phyloP scores from a whole-genome alignment of 2,329 filamentous ascomycete species.

The Sporothrix humicola region DNA sequence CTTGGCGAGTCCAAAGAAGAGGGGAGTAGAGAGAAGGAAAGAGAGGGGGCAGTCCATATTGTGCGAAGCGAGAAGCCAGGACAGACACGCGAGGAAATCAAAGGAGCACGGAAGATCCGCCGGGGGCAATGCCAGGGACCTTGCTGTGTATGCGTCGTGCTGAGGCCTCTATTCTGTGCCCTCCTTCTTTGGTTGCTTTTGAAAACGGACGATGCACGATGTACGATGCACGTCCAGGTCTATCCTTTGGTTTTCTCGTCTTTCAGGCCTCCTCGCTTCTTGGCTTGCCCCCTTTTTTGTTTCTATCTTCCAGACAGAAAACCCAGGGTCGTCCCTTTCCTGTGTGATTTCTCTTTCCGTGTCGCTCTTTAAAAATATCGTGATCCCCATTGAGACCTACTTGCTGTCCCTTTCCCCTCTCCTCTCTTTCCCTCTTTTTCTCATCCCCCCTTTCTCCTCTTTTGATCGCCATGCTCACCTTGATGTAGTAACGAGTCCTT shows the following conservation, averaged over 20 bases:
- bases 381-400: background rate
- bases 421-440: background rate
- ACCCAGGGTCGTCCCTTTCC: background rate
- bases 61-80: background rate
- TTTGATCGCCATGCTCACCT: background rate
- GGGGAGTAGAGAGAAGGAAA: background rate
- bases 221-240: constrained; percentile 8
- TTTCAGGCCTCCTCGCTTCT: background rate
- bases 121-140: constrained; percentile 14
- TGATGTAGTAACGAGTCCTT: constrained; percentile 11
- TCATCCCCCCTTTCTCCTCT: background rate
- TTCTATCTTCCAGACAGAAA: background rate
- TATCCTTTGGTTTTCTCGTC: background rate
- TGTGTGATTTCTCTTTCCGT: constrained; percentile 11
- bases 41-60: background rate
- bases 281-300: constrained; percentile 14
- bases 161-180: background rate
- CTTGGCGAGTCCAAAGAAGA: constrained; percentile 10
- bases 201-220: constrained; percentile 18
- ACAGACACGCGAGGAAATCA: constrained; percentile 4
- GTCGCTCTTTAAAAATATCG: constrained; percentile 10
- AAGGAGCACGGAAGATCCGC: constrained; percentile 28
- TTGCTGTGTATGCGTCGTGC: background rate
- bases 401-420: background rate
- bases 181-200: background rate